Evolutionary conservation across 495 filamentous ascomycete genomes (phyloP).

Genomic region (Hyaloscypha bicolor): DNA sequence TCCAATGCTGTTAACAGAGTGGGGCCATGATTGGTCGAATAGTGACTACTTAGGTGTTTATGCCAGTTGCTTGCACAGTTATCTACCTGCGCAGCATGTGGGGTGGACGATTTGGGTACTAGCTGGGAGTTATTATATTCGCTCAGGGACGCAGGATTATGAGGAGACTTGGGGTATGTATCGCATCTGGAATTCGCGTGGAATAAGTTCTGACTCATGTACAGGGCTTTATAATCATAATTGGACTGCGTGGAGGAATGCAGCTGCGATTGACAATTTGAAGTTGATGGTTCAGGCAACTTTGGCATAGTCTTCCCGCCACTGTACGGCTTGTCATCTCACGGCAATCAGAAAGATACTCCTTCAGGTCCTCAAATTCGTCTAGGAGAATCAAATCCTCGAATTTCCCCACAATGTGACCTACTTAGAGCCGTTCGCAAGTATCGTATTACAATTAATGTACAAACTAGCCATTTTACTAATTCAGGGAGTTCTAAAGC

Average conservation of each 20-base stretch:
- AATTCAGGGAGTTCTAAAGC: too few relatives aligned
- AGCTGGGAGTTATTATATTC: slow-evolving; percentile 48
- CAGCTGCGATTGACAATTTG: slow-evolving; percentile 32
- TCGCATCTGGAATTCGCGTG: slow-evolving; percentile 27
- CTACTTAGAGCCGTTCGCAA: too few relatives aligned
- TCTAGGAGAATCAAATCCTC: too few relatives aligned
- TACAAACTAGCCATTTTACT: too few relatives aligned
- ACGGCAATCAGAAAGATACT: too few relatives aligned
- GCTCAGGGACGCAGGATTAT: slow-evolving; percentile 43
- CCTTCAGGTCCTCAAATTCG: too few relatives aligned
- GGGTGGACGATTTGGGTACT: slow-evolving; percentile 49
- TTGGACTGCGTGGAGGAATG: slow-evolving; percentile 40
- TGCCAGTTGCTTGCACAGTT: slow-evolving; percentile 31
- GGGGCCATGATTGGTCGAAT: slow-evolving; percentile 33
- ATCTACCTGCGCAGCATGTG: slow-evolving; percentile 14
- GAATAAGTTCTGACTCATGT: slow-evolving; percentile 24
- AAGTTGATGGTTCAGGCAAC: slow-evolving; percentile 35
- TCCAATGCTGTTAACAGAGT: slow-evolving; percentile 46
- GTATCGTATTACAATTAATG: too few relatives aligned
- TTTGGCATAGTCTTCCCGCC: slow-evolving; percentile 2
- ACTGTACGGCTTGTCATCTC: too few relatives aligned
- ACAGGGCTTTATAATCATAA: slow-evolving; percentile 35
- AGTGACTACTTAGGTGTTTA: slow-evolving; percentile 34
- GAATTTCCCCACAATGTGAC: too few relatives aligned
- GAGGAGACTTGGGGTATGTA: slow-evolving; percentile 46